Percentiles rank a stretch among this genome's conserved stretches.
These are phyloP conservation scores for Auriscalpium microsporum DNA, from an alignment of 768 basidiomycete genomes.

Conservation along the genomic window DNA sequence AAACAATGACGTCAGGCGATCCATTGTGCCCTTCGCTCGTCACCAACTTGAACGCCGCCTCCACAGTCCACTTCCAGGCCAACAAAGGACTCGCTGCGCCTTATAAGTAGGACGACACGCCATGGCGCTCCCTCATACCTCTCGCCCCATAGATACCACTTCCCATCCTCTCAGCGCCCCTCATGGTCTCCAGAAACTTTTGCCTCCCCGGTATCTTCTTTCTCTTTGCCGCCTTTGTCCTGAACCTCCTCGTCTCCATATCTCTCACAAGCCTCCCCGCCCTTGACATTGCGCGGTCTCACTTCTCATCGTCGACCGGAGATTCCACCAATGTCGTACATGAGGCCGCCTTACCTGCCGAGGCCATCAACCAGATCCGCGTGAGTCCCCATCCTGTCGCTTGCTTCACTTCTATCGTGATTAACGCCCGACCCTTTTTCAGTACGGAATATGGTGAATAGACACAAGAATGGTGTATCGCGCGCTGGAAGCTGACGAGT, in stretches of 20 bases:
- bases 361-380: constrained; percentile 44
- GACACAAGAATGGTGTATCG: not conserved
- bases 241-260: constrained; percentile 60
- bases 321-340: constrained; percentile 15
- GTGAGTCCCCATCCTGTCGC: constrained; percentile 11
- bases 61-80: not conserved
- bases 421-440: constrained; percentile 1
- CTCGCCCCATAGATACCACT: not conserved
- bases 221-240: constrained; percentile 52
- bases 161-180: not conserved
- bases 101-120: not conserved
- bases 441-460: constrained; percentile 68
- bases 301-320: constrained; percentile 29
- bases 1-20: not conserved
- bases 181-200: constrained; percentile 38
- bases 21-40: not conserved
- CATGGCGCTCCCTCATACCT: not conserved
- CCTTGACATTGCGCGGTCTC: constrained; percentile 57
- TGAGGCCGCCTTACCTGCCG: constrained; percentile 13
- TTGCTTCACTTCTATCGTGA: not conserved
- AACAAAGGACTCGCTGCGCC: not conserved
- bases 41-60: not conserved
- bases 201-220: constrained; percentile 54
- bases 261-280: constrained; percentile 63
- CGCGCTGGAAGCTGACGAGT: not conserved